These are phyloP conservation scores for Fonsecaea monophora DNA, from an alignment of 2,329 filamentous ascomycete species.

Conservation along the genomic window DNA sequence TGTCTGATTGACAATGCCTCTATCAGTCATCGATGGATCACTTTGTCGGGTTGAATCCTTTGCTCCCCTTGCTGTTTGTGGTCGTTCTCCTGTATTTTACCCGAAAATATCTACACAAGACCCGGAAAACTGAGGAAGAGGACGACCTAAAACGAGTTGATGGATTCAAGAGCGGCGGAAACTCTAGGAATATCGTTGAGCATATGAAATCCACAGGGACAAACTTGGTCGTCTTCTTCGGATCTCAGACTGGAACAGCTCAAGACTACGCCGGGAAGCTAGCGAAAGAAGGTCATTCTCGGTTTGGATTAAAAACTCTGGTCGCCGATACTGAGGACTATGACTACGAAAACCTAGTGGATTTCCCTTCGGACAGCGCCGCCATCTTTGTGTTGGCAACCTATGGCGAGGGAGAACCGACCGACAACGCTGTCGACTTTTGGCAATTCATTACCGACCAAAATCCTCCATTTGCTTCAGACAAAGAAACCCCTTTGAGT, in stretches of 20 bases:
- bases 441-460: conserved; percentile 89
- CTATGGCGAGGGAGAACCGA: conserved; percentile 97
- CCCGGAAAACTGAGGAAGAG: no score
- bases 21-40: no score
- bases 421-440: conserved; percentile 98
- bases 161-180: no score
- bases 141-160: no score
- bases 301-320: conserved; percentile 97
- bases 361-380: conserved; percentile 85
- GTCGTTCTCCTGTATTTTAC: no score
- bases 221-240: conserved; percentile 98
- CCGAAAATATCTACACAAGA: no score
- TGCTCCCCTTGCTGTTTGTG: no score
- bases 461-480: conserved; percentile 81
- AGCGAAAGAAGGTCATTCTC: conserved; percentile 95
- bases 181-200: conserved; percentile 49
- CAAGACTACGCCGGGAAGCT: conserved; percentile 96
- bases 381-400: conserved; percentile 95
- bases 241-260: conserved; percentile 96
- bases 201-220: conserved; percentile 95
- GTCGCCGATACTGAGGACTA: conserved; percentile 97
- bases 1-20: no score
- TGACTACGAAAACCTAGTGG: conserved; percentile 92
- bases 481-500: conserved; percentile 70
- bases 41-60: no score